Base-by-base conservation (phyloP, 2,329 filamentous ascomycete genomes). In the Aspergillus pseudoterreus region DNA sequence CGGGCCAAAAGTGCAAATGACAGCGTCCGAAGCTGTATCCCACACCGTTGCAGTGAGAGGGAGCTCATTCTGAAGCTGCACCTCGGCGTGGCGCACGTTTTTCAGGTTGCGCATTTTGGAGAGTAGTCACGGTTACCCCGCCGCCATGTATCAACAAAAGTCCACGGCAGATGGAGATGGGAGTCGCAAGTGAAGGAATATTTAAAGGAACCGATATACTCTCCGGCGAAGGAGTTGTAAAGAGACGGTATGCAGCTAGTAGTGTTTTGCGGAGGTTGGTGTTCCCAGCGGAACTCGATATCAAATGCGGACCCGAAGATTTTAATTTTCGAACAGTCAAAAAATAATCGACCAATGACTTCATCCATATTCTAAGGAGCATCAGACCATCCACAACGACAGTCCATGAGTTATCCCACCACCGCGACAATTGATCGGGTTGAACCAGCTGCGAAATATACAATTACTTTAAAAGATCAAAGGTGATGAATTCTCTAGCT, bases 1-100 rank as follows among this genome's bases (percentile, higher is more conserved):
- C 56, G 92, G 94, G 6, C 94, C 92, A 77, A 92, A 87, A 48
- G 90, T 85, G 74, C 87, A 92, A 62, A 99, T 79, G 48, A 94
- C 73, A 54, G 88, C 83, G 70, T 94, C 87, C 57, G 82, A 84
- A 54, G 84, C 80, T 45, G 86, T 81, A 74, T 97, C 91, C 92
- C 92, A 97, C 64, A 90, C 87, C 51, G 86, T 83, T 27, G 90
- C 86, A 48, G 89, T 87, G 63, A 94, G 78, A 57, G 81, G 78
- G 51, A 85, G 75, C 54, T 82, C 78, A 56, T 79, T 71, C 47
- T 80, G 77, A 57, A 84, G 77, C 60, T 75, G 80, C 75, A 85
- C 85, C 67, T 82, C 78, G 61, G 82, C 80, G 68, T 88, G 85
- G 66, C 82, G 83, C 63, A 91, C 84, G 69, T 86, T 91, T 73